Conservation (phyloP, 495 filamentous ascomycete species). For the Filosporella fistucella region DNA sequence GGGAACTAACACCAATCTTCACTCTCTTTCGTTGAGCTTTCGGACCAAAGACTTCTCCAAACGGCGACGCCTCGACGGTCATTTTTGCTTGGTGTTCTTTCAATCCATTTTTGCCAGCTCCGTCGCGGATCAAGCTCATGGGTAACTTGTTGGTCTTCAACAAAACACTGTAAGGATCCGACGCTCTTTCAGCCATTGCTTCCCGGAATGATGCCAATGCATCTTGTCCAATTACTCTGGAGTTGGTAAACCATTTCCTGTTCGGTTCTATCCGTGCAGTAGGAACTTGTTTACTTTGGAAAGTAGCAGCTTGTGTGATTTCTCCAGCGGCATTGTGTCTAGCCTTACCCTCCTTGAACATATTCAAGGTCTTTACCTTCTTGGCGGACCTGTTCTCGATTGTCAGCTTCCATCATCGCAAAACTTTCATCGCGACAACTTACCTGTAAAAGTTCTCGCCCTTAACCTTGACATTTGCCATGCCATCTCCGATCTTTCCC, state of each 20-base stretch:
- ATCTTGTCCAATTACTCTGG: slow-evolving; percentile 58
- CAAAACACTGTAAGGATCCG: slow-evolving; percentile 88
- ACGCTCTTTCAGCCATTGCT: slow-evolving; percentile 83
- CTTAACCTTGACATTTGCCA: slow-evolving; percentile 86
- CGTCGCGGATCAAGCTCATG: slow-evolving; percentile 73
- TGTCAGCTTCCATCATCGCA: slow-evolving; percentile 17
- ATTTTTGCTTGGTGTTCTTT: slow-evolving; percentile 96
- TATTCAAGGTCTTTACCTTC: slow-evolving; percentile 79
- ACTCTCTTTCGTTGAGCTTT: slow-evolving; percentile 90
- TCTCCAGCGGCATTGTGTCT: slow-evolving; percentile 68
- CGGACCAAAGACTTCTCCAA: slow-evolving; percentile 86
- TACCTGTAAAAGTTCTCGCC: slow-evolving; percentile 94
- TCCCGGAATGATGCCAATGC: slow-evolving; percentile 80
- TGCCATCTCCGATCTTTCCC: slow-evolving; percentile 77
- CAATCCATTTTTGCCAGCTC: slow-evolving; percentile 64
- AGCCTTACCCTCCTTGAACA: slow-evolving; percentile 78
- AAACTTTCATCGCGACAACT: slow-evolving; percentile 4
- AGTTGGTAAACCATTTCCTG: slow-evolving; percentile 67
- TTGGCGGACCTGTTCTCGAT: slow-evolving; percentile 60
- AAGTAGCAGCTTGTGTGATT: slow-evolving; percentile 77
- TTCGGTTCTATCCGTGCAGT: slow-evolving; percentile 88
- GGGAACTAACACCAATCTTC: slow-evolving; percentile 73
- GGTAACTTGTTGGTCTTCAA: slow-evolving; percentile 93
- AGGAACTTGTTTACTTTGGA: slow-evolving; percentile 75
- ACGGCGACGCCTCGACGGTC: slow-evolving; percentile 80